Evolutionary conservation across 1,284 basidiomycete genomes (phyloP).

Genomic region (Lentinula novae-zelandiae): DNA sequence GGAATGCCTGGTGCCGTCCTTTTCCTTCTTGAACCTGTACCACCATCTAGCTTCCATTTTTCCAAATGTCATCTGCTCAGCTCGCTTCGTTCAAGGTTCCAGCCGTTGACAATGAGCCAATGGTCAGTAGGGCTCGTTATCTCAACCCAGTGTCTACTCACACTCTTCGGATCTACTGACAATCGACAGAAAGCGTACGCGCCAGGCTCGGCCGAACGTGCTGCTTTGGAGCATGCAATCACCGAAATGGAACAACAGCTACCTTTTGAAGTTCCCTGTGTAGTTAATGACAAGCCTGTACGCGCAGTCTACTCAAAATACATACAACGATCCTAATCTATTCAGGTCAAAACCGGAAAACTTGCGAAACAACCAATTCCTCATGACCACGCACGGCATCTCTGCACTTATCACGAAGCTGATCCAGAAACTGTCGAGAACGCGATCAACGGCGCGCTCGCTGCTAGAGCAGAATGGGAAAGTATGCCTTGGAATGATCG

Average conservation of each 20-base stretch:
- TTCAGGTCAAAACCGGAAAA: constrained; percentile 81
- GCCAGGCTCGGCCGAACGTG: constrained; percentile 78
- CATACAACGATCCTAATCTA: background rate
- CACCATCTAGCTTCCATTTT: constrained; percentile 1
- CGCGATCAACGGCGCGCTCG: constrained; percentile 88
- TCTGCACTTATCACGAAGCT: constrained; percentile 90
- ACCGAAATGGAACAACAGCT: constrained; percentile 77
- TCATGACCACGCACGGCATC: constrained; percentile 75
- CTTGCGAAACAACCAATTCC: constrained; percentile 80
- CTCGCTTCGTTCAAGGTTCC: constrained; percentile 84
- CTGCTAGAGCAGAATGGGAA: constrained; percentile 89
- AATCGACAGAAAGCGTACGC: constrained; percentile 47
- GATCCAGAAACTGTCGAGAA: constrained; percentile 70
- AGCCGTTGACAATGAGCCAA: constrained; percentile 84
- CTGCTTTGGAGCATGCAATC: constrained; percentile 73
- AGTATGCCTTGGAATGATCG: constrained; percentile 93
- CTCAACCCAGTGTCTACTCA: background rate
- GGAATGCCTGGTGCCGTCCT: background rate
- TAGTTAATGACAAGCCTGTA: constrained; percentile 43
- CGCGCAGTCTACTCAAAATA: background rate
- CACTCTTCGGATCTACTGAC: background rate
- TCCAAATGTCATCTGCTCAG: constrained; percentile 55
- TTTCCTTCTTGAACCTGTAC: constrained; percentile 2
- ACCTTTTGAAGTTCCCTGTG: constrained; percentile 89
- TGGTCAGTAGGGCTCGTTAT: constrained; percentile 55